Evolutionary conservation across 352 stramenopile species (phyloP), one percentile per base, ranked within the genome.

Genomic region (Stramenopiles sp.): DNA sequence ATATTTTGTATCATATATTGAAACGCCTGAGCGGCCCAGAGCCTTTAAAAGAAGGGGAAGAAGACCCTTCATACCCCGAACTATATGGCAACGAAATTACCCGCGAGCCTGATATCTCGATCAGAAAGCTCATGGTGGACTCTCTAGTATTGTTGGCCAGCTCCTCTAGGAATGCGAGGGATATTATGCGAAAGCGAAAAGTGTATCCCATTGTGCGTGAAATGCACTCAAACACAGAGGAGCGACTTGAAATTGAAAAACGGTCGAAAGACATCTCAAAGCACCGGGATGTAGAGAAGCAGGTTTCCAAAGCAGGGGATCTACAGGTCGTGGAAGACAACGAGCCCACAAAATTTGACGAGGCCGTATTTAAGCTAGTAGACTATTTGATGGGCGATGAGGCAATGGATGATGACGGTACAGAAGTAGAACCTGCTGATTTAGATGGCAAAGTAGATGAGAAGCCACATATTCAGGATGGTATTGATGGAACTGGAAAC

Each of bases 151-250:
- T 94, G 71, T 76, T 94, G 80, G 83, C 93, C 8, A 92, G 89
- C 55, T 93, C 90, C 55, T 93, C 88, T 27, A 88, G 86, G 55
- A 92, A 89, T 55, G 90, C 89, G 0, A 89, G 90, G 30, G 93
- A 91, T 81, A 85, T 91, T 44, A 75, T 94, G 81, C 89, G 90
- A 75, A 88, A 87, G 67, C 92, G 92, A 84, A 94, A 94, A 67
- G 90, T 91, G 67, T 94, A 94, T 82, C 89, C 89, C 44, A 92
- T 94, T 75, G 86, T 94, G 1, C 90, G 90, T 44, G 89, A 94
- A 44, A 89, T 89, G 39, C 90, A 94, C 80, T 84, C 39, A 55
- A 55, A 55, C 14, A 55, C 39, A 14, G 39, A 55, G 14, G 39
- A 55, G 14, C 39, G 39, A 55, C 14, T 55, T 4, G 39, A 55